Base-by-base conservation (phyloP, 2,329 filamentous ascomycete genomes). In the Ophiostoma perfectum region DNA sequence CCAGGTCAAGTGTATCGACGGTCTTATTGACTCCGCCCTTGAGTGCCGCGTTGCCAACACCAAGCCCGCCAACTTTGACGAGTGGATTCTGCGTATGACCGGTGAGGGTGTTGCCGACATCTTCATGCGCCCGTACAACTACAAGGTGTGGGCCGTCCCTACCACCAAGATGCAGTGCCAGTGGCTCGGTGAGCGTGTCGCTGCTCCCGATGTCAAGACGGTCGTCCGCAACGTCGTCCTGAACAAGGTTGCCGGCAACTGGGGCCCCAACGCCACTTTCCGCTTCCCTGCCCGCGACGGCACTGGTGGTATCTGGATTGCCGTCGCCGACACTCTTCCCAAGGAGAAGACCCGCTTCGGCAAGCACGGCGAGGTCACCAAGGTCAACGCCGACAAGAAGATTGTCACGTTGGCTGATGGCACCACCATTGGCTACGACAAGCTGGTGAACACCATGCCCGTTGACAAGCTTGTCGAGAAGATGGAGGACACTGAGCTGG, bases 51-150 rank as follows among this genome's bases (percentile, higher is more conserved):
- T 96, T 64, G 84, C 92, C 76, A 94, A 88, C 82, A 92, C 88
- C 73, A 98, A 98, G 85, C 95, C 95, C 75, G 90, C 93, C 84
- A 86, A 96, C 83, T 99, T 99, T 76, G 95, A 99, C 77, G 93
- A 99, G 84, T 98, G 93, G 93, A 98, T 98, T 77, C 79, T 98
- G 75, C 89, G 95, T 76, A 96, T 90, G 83, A 93, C 90, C 82
- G 95, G 95, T 75, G 83, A 87, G 75, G 94, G 94, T 75, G 86
- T 99, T 76, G 94, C 93, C 73, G 88, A 99, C 79, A 85, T 94
- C 75, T 99, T 99, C 87, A 99, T 99, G 95, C 87, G 95, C 75
- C 95, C 95, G 67, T 99, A 99, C 86, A 99, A 99, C 88, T 99
- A 90, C 89, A 99, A 99, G 84, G 95, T 99, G 78, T 99, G 95